phyloP scores from a whole-genome alignment of 2,329 filamentous ascomycete species.

The Cercospora beticola region DNA sequence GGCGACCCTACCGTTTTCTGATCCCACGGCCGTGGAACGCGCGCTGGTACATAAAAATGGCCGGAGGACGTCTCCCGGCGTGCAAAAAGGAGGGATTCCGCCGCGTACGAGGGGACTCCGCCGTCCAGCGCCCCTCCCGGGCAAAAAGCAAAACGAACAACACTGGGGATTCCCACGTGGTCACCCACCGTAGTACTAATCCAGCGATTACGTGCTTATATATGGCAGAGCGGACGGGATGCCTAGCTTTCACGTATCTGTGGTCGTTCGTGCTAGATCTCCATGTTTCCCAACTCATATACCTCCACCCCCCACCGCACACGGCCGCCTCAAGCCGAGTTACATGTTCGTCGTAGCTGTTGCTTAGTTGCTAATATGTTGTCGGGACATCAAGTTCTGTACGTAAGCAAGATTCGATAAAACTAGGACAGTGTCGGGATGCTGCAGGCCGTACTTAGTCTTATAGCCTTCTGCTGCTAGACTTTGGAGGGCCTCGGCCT shows the following conservation, averaged over 20 bases:
- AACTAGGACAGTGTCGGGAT: background rate
- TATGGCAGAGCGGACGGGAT: constrained; percentile 12
- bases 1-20: background rate
- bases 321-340: background rate
- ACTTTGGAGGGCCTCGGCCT: too few relatives aligned
- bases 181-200: constrained; percentile 16
- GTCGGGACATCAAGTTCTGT: background rate
- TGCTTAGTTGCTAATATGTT: background rate
- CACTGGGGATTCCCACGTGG: constrained; percentile 12
- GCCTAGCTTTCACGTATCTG: constrained; percentile 10
- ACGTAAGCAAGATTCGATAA: background rate
- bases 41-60: background rate
- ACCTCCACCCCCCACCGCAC: background rate
- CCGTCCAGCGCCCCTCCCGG: background rate
- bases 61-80: background rate
- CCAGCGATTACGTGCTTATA: constrained; percentile 11
- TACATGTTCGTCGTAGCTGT: too few relatives aligned
- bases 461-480: background rate
- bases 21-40: background rate
- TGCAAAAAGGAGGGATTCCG: background rate
- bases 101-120: background rate
- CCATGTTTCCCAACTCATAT: background rate
- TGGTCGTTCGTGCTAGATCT: constrained; percentile 6
- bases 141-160: constrained; percentile 12
- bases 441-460: background rate